Evolutionary conservation across 306 rosid genomes (phyloP).

Genomic region (Sicyos edulis): DNA sequence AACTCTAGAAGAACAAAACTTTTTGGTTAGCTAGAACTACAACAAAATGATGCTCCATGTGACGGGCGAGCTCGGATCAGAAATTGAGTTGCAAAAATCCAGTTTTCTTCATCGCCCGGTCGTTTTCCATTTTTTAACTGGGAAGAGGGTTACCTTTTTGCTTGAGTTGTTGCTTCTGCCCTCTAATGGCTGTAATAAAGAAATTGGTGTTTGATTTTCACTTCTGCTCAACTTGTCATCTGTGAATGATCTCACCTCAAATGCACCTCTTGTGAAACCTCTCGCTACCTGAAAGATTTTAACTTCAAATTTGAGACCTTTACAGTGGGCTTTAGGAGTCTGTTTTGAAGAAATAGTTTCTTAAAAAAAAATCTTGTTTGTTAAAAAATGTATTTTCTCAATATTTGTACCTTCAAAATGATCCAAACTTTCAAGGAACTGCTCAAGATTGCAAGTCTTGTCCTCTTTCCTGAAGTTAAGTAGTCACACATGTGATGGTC

Average conservation of each 20-base stretch:
- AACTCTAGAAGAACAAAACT: background rate
- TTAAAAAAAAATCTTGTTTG: background rate
- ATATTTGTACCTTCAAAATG: conserved; percentile 52
- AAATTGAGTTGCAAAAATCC: background rate
- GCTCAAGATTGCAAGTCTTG: conserved; percentile 78
- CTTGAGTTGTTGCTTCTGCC: conserved; percentile 34
- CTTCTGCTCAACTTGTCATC: conserved; percentile 50
- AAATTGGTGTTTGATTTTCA: conserved; percentile 46
- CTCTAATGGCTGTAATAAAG: conserved; percentile 52
- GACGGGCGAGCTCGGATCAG: background rate
- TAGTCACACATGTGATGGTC: conserved; percentile 81
- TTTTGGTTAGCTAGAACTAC: conserved; percentile 14
- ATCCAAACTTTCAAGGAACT: conserved; percentile 98
- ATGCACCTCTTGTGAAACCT: conserved; percentile 80
- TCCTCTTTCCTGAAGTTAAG: conserved; percentile 72
- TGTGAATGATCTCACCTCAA: conserved; percentile 59
- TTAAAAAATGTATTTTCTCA: background rate
- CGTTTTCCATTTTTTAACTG: conserved; percentile 60
- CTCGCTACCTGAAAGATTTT: conserved; percentile 68
- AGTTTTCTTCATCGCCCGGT: conserved; percentile 37
- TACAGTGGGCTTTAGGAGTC: background rate
- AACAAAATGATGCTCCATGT: background rate
- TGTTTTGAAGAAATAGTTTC: background rate
- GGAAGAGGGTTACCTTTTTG: conserved; percentile 52
- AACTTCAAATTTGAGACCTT: conserved; percentile 10